Conservation (phyloP, 2,329 filamentous ascomycete species). For the Alternaria incomplexa region DNA sequence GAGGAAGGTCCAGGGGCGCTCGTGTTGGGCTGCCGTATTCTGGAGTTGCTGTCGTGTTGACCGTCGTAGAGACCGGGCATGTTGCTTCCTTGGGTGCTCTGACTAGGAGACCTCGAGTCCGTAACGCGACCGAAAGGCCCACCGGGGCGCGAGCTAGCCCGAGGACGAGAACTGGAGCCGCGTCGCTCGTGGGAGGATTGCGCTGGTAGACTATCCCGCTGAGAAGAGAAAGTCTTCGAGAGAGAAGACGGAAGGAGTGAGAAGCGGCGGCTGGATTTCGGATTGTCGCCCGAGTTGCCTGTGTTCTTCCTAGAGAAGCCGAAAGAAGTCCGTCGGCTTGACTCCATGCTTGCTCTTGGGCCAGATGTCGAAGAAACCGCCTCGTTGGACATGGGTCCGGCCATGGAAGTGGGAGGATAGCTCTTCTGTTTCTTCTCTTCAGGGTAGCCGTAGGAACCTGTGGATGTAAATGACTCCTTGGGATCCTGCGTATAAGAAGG, state of each 20-base stretch:
- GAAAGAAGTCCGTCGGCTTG: constrained; percentile 57
- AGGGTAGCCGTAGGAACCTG: constrained; percentile 53
- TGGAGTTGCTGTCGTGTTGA: constrained; percentile 40
- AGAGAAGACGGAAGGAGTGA: constrained; percentile 59
- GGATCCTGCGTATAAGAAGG: constrained; percentile 39
- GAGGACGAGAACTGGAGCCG: constrained; percentile 36
- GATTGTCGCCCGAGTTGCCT: constrained; percentile 40
- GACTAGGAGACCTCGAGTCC: constrained; percentile 52
- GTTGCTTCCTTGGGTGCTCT: constrained; percentile 52
- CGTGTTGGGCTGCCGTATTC: constrained; percentile 26
- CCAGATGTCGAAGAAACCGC: constrained; percentile 32
- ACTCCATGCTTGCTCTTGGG: constrained; percentile 57
- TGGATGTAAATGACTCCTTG: constrained; percentile 42
- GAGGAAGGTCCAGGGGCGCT: constrained; percentile 38
- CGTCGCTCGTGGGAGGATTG: constrained; percentile 43
- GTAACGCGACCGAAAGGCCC: constrained; percentile 51
- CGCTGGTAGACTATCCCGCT: constrained; percentile 44
- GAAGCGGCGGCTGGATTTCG: constrained; percentile 55
- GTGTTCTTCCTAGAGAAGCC: constrained; percentile 57
- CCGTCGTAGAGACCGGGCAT: constrained; percentile 53
- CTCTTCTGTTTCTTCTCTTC: constrained; percentile 67
- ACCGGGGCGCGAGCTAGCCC: constrained; percentile 43
- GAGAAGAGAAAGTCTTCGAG: constrained; percentile 52
- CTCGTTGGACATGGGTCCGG: constrained; percentile 70
- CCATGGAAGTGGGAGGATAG: constrained; percentile 93